Base-by-base conservation (phyloP, 2,329 filamentous ascomycete genomes). In the Aspergillus vadensis region DNA sequence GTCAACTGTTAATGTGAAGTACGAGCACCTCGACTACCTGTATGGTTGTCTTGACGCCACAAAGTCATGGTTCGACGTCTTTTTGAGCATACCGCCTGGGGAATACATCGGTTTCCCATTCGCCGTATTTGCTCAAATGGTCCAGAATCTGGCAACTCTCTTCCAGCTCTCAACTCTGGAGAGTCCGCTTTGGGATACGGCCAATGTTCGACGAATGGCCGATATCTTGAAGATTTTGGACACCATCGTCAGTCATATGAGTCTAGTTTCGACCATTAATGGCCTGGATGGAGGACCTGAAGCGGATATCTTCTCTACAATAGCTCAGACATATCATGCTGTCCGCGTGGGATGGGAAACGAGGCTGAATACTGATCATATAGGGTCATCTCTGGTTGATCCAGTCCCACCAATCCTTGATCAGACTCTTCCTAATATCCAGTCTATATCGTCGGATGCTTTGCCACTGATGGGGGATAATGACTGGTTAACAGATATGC, bases 31-130 rank as follows among this genome's bases (percentile, higher is more conserved):
- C 10, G 51, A 50, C 21, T 54, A 47, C 21, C 50, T 61, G 8
- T 61, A 61, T 15, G 55, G 38, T 2, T 63, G 61, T n/a, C 51
- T 63, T 2, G 43, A 58, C 6, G 58, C 61, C 15, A 27, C 47
- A 7, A 63, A 63, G 23, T 63, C 61, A 21, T 63, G 58, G 58
- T 50, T 63, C 17, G 58, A 61, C 7, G 39, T 56, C 0, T 58
- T 60, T 36, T n/a, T 61, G 14, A 57, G 54, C 17, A 61, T 61
- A 4, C 55, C 61, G 5, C 38, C 58, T 0, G 19, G 17, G 3
- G 30, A 58, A 12, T 63, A 63, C 14, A 50, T 51, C 14, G 55
- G 55, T 0, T 58, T 60, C 10, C 36, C 58, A 0, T 58, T 56
- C 21, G 53, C 55, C 10, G 49, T 60, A 1, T 63, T 60, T 23